Base-by-base conservation (phyloP, 257 asterid genomes). In the Petunia axillaris region DNA sequence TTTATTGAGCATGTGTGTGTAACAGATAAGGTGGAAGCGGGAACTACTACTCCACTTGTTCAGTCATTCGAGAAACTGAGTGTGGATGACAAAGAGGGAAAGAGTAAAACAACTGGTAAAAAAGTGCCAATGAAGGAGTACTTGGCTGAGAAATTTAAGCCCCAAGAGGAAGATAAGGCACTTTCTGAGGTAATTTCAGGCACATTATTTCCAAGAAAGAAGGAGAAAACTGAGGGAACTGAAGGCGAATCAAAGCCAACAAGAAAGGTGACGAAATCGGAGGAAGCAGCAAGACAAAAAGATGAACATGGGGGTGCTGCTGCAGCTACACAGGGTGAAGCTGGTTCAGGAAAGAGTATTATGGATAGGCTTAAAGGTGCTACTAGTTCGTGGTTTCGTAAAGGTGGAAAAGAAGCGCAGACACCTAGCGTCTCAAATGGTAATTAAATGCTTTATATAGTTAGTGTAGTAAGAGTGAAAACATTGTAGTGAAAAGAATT, bases 111-210 rank as follows among this genome's bases (percentile, higher is more conserved):
- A 64, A 58, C 80, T 7, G 91, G 86, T 15, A 90, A 82, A 85
- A 93, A 92, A 0, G 87, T 81, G 43, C 87, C 98, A 0, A 85
- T 91, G 79, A 93, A 79, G 84, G 88, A 82, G 41, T 91, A 88
- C 77, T 54, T 85, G 75, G 89, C 84, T 0, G 93, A 86, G 82
- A 93, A 89, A 77, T 77, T 93, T 2, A 86, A 84, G 79, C 98
- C 97, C 0, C 86, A 93, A 0, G 98, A 94, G 0, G 98, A 94
- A 46, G 98, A 93, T 35, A 91, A 86, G 84, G 98, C 92, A 3
- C 79, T 94, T 1, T 94, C 98, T 0, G 86, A 89, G 57, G 85
- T 76, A 53, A 93, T 94, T 46, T 79, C 89, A 0, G 92, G 84
- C 4, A 80, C 87, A 70, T 43, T 70, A 0, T 64, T 91, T 6